Evolutionary conservation across 495 filamentous ascomycete species (phyloP).

Genomic region (Letharia lupina): DNA sequence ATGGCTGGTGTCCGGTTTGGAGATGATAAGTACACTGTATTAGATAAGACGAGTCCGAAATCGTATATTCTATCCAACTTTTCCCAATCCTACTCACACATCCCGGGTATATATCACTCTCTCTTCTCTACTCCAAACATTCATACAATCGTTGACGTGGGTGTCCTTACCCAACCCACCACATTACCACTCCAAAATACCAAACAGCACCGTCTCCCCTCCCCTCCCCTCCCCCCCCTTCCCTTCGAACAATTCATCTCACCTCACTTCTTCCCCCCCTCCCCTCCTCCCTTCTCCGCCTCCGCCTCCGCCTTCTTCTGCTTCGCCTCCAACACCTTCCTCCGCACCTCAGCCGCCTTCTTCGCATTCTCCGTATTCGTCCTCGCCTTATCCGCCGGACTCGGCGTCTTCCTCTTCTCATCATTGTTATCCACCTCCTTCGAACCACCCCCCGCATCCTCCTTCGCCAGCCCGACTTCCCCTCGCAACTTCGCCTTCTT

Average conservation of each 20-base stretch:
- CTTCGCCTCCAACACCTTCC: background rate
- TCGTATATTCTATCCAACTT: background rate
- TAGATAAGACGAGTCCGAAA: no score
- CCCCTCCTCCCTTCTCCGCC: background rate
- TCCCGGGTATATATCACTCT: background rate
- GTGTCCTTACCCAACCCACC: no score
- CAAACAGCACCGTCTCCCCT: background rate
- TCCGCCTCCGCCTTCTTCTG: background rate
- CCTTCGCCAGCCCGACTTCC: conserved; percentile 14
- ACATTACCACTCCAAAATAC: no score
- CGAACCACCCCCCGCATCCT: background rate
- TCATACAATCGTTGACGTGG: no score
- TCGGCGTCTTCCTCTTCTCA: background rate
- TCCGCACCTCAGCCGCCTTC: background rate
- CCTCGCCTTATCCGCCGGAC: conserved; percentile 4
- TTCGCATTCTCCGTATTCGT: conserved; percentile 7
- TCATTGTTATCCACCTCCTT: background rate
- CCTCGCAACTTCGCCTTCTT: conserved; percentile 21
- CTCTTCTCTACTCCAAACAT: no score
- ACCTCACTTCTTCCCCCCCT: background rate
- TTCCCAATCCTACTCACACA: background rate
- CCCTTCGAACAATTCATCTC: background rate
- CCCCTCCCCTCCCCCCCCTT: no score
- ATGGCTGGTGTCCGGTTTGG: no score
- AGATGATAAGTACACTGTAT: no score